phyloP scores from a whole-genome alignment of 169 alveolate genomes.

The Cystoisospora suis region DNA sequence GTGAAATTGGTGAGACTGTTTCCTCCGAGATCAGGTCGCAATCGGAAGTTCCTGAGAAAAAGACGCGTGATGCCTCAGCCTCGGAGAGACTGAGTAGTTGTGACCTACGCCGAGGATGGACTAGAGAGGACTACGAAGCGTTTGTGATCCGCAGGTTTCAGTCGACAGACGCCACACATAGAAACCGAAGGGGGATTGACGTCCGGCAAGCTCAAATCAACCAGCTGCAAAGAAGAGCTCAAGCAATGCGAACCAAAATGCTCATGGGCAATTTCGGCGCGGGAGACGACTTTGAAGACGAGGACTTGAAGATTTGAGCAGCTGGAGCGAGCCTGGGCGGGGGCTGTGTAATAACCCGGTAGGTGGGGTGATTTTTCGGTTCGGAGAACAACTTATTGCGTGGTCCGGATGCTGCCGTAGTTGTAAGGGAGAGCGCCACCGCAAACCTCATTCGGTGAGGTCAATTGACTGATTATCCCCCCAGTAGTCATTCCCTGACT shows the following conservation, averaged over 20 bases:
- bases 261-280: constrained; percentile 18
- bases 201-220: not conserved
- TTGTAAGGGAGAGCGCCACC: too few relatives aligned
- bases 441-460: too few relatives aligned
- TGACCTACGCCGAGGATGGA: not conserved
- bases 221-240: not conserved
- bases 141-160: not conserved
- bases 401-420: too few relatives aligned
- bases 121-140: constrained; percentile 1
- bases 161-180: not conserved
- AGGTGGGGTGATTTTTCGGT: too few relatives aligned
- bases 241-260: constrained; percentile 17
- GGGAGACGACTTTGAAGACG: not conserved
- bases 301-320: not conserved
- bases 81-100: not conserved
- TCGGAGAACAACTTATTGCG: too few relatives aligned
- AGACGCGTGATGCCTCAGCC: not conserved
- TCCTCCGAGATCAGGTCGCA: not conserved
- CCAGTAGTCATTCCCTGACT: too few relatives aligned
- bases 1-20: not conserved
- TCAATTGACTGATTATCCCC: too few relatives aligned
- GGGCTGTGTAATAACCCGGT: too few relatives aligned
- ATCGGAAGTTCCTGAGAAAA: not conserved
- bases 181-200: not conserved
- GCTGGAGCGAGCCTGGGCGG: too few relatives aligned